Base-by-base conservation (phyloP, 192 early-diverging fungal genomes). In the Backusella parvicylindrica region DNA sequence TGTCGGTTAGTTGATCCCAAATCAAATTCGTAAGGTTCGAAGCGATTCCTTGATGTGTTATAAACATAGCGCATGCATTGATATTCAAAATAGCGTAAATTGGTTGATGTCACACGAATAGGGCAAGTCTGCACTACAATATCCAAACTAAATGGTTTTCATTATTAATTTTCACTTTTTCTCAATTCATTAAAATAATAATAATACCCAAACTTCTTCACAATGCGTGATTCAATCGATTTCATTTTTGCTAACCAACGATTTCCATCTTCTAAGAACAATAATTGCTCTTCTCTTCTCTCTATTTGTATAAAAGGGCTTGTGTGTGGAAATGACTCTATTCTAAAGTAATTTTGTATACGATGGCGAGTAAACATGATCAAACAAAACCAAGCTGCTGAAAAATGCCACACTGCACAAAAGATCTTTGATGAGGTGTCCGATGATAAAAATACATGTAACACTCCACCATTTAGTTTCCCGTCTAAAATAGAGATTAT, bases 61-160 rank as follows among this genome's bases (percentile, higher is more conserved):
- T 86, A 88, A 26, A 94, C 88, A 73, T 95, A 95, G 30, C 93
- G 89, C 32, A 92, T 89, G 81, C 91, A 93, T 73, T 91, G 89
- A 72, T 88, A 90, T 82, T 94, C 92, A 74, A 95, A 88, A 72
- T 86, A 95, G 16, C 82, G 79, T 2, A 77, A 70, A n/a, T 77
- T 76, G 13, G 76, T 78, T 9, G 72, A 47, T 6, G 86, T 84
- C 3, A 72, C 64, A 67, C 84, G 64, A 21, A 91, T 73, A 11
- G 75, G 68, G 37, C 81, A 80, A 0, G 86, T 80, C 30, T 77
- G 76, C 33, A 84, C 80, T 16, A 84, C 36, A 37, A 84, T 85
- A 67, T 86, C 75, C 36, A 71, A 53, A n/a, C 75, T 81, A 63
- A 31, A 65, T 32, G 16, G 2, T 2, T 33, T 0, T n/a, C n/a